Evolutionary conservation across 768 basidiomycete species (phyloP).

Genomic region (Boletellus ananas): DNA sequence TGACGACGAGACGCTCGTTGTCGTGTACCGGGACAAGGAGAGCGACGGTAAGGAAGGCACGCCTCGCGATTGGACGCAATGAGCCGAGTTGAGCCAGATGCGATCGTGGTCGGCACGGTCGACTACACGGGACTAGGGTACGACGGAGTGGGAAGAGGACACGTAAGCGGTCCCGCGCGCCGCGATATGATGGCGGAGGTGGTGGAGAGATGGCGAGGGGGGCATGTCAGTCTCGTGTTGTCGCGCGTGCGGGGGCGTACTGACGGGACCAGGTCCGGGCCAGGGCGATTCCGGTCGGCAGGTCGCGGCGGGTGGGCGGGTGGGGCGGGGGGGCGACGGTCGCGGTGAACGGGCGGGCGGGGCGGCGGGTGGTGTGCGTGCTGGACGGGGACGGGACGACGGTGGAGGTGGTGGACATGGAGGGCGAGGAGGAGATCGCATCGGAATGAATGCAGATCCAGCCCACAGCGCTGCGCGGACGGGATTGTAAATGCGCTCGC

Average conservation of each 20-base stretch:
- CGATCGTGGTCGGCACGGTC: slow-evolving; percentile 59
- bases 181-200: slow-evolving; percentile 64
- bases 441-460: slow-evolving; percentile 38
- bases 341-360: slow-evolving; percentile 70
- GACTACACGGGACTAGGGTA: slow-evolving; percentile 61
- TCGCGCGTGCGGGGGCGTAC: slow-evolving; percentile 31
- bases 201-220: slow-evolving; percentile 53
- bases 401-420: slow-evolving; percentile 76
- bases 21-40: slow-evolving; percentile 54
- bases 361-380: slow-evolving; percentile 73
- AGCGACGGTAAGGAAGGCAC: slow-evolving; percentile 42
- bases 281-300: slow-evolving; percentile 49
- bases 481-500: slow-evolving; percentile 37
- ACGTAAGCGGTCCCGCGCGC: slow-evolving; percentile 54
- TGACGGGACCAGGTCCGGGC: slow-evolving; percentile 45
- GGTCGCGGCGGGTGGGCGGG: slow-evolving; percentile 51
- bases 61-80: slow-evolving; percentile 25
- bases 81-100: slow-evolving; percentile 39
- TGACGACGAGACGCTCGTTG: slow-evolving; percentile 65
- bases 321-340: slow-evolving; percentile 53
- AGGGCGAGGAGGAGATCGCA: slow-evolving; percentile 52
- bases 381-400: slow-evolving; percentile 58
- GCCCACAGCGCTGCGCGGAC: slow-evolving; percentile 23
- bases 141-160: slow-evolving; percentile 43
- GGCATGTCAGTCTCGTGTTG: slow-evolving; percentile 54